phyloP scores from a whole-genome alignment of 768 basidiomycete genomes.

The Sporobolomyces roseus region DNA sequence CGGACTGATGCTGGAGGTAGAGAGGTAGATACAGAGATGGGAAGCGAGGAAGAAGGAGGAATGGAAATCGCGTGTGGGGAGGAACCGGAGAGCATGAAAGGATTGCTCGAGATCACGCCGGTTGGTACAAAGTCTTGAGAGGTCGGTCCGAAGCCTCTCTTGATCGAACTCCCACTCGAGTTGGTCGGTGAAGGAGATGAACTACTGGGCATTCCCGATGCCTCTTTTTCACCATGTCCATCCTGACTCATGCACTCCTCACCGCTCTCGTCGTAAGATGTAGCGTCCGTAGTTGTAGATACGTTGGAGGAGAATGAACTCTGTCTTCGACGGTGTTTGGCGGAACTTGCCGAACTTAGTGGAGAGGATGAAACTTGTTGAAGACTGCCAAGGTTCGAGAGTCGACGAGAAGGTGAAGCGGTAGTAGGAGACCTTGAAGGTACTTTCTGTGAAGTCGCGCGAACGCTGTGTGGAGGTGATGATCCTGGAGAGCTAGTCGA shows the following conservation, averaged over 20 bases:
- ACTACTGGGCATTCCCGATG: too few species aligned
- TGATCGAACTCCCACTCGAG: not conserved
- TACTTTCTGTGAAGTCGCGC: not conserved
- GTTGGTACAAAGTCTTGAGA: constrained; percentile 1
- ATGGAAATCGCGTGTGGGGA: constrained; percentile 27
- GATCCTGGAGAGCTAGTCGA: not conserved
- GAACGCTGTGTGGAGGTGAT: constrained; percentile 1
- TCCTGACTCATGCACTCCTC: constrained; percentile 26
- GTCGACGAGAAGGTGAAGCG: constrained; percentile 6
- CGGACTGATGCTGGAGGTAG: constrained; percentile 30
- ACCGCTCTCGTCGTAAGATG: constrained; percentile 30
- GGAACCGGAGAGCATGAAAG: not conserved
- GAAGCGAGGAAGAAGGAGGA: constrained; percentile 17
- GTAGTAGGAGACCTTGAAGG: not conserved
- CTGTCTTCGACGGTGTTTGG: constrained; percentile 12
- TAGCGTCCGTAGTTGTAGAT: constrained; percentile 28
- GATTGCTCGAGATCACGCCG: not conserved
- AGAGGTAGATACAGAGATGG: constrained; percentile 27
- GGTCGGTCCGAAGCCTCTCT: not conserved
- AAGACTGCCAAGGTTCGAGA: constrained; percentile 1
- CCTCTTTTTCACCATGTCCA: constrained; percentile 9
- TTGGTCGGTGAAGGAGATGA: not conserved
- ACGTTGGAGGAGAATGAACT: constrained; percentile 36
- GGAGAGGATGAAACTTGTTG: constrained; percentile 19
- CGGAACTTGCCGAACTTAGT: constrained; percentile 23